Conservation (phyloP, 345 rosid genomes). For the Sisymbrium irio region DNA sequence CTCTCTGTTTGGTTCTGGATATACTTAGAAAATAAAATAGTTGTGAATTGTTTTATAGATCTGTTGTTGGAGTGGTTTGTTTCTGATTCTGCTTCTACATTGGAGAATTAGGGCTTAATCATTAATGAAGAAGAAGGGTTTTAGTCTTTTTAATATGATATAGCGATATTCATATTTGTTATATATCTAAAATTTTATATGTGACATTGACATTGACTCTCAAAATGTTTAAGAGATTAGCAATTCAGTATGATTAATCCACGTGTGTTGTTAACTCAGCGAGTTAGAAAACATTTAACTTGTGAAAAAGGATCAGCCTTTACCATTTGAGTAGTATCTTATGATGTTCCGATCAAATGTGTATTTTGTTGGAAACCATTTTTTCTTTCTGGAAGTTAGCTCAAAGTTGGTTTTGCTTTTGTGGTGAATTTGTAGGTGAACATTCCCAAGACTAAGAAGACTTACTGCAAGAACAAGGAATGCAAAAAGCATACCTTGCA, state of each 20-base stretch:
- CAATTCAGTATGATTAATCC: too few relatives aligned
- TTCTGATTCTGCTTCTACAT: neutral
- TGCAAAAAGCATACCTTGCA: conserved; percentile 90
- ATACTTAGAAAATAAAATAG: neutral
- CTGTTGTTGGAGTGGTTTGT: neutral
- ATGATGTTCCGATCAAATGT: neutral
- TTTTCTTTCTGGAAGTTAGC: neutral
- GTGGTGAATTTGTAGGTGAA: conserved; percentile 52
- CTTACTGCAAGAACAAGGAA: conserved; percentile 78
- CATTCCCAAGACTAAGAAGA: conserved; percentile 85
- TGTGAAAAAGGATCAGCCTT: neutral
- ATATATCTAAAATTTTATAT: too few relatives aligned
- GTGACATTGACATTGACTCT: too few relatives aligned
- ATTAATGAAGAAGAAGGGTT: too few relatives aligned
- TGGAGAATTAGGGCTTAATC: neutral
- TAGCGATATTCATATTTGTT: too few relatives aligned
- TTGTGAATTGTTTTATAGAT: conserved; percentile 13
- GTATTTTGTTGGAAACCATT: too few relatives aligned
- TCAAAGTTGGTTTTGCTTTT: neutral
- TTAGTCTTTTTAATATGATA: neutral
- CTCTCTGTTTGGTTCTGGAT: neutral
- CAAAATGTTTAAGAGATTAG: too few relatives aligned
- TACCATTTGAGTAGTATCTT: neutral
- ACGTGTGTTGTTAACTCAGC: neutral
- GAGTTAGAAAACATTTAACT: neutral